Percentiles rank a stretch among this genome's conserved stretches.
Conservation (phyloP, 768 basidiomycete genomes). For the Leccinum subtestaceum region DNA sequence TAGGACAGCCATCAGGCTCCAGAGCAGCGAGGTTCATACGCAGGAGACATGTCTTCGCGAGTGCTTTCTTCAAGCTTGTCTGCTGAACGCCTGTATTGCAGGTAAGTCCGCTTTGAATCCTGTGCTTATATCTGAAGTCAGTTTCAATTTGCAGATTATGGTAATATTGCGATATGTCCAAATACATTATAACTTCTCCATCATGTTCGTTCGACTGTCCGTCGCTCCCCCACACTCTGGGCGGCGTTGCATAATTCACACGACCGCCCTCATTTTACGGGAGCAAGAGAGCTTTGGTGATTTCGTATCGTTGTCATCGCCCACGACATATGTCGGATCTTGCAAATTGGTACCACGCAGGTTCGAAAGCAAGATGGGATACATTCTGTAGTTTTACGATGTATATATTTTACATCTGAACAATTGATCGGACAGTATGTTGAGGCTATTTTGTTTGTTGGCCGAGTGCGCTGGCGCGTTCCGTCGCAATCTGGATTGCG, state of each 20-base stretch:
- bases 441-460: slow-evolving; percentile 57
- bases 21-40: slow-evolving; percentile 50
- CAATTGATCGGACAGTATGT: neutral
- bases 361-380: slow-evolving; percentile 37
- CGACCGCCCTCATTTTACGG: slow-evolving; percentile 95
- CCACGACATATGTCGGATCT: slow-evolving; percentile 37
- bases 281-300: slow-evolving; percentile 62
- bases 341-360: slow-evolving; percentile 24
- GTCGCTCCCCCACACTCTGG: slow-evolving; percentile 96
- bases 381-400: slow-evolving; percentile 15
- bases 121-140: neutral
- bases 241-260: slow-evolving; percentile 64
- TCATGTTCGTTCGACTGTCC: neutral
- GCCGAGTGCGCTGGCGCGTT: slow-evolving; percentile 82
- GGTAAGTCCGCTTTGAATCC: slow-evolving; percentile 15
- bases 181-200: slow-evolving; percentile 3
- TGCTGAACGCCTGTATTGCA: neutral
- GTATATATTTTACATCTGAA: neutral
- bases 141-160: neutral
- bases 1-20: slow-evolving; percentile 24
- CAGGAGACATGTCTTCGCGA: slow-evolving; percentile 38
- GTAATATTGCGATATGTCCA: neutral
- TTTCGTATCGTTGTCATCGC: slow-evolving; percentile 27
- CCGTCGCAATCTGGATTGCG: slow-evolving; percentile 90
- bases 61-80: neutral